Conservation (phyloP, 768 basidiomycete species). For the Hydnomerulius pinastri region DNA sequence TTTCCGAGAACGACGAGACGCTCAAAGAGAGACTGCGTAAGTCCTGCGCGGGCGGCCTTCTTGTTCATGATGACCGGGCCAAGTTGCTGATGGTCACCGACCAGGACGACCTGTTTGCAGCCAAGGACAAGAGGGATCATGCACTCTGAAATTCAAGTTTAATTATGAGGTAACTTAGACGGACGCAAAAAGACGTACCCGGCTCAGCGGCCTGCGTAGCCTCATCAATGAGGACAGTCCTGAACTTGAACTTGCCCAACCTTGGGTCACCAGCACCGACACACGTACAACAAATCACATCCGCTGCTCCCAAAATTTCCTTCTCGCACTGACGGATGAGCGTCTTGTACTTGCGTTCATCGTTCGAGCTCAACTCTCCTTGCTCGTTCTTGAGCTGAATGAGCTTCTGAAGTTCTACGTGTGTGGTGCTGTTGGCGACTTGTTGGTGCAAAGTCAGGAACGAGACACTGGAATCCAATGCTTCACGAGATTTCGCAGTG, state of each 20-base stretch:
- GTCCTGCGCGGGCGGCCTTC: conserved; percentile 98
- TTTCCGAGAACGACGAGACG: conserved; percentile 94
- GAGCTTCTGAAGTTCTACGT: conserved; percentile 96
- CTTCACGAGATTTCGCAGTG: conserved; percentile 97
- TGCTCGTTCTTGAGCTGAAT: conserved; percentile 98
- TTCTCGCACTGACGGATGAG: conserved; percentile 94
- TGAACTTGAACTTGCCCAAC: conserved; percentile 95
- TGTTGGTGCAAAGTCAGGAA: conserved; percentile 97
- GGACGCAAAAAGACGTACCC: conserved; percentile 47
- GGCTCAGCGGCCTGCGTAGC: conserved; percentile 98
- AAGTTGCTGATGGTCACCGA: conserved; percentile 95
- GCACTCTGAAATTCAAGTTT: conserved; percentile 64
- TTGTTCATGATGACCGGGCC: conserved; percentile 99
- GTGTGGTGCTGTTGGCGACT: conserved; percentile 94
- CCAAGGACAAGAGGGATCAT: conserved; percentile 99
- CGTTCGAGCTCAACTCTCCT: conserved; percentile 93
- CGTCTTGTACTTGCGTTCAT: conserved; percentile 98
- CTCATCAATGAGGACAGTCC: conserved; percentile 97
- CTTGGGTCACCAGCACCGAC: conserved; percentile 97
- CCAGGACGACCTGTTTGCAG: conserved; percentile 97
- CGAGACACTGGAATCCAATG: conserved; percentile 90
- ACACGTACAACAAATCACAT: conserved; percentile 98
- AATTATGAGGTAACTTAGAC: conserved; percentile 1
- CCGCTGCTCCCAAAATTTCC: conserved; percentile 93
- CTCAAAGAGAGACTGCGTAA: conserved; percentile 98